Evolutionary conservation across 2,329 filamentous ascomycete genomes (phyloP).

Genomic region (Stenocarpella maydis): DNA sequence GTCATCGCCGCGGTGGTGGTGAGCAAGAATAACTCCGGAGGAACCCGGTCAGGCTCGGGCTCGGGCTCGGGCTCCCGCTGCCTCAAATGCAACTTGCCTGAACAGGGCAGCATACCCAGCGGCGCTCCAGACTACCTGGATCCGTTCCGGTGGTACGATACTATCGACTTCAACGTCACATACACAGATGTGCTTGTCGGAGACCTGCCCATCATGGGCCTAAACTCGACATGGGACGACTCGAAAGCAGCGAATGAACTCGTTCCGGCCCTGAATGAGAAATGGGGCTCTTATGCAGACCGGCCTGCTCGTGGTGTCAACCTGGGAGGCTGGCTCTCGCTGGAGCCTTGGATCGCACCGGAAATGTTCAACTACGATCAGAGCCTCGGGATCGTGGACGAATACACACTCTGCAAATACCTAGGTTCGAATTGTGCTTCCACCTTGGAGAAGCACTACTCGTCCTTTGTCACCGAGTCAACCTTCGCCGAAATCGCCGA

Average conservation of each 20-base stretch:
- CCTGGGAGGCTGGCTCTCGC: constrained; percentile 89
- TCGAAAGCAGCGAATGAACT: constrained; percentile 78
- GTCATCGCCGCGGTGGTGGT: constrained; percentile 73
- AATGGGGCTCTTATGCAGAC: constrained; percentile 79
- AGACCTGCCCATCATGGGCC: constrained; percentile 88
- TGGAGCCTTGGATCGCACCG: constrained; percentile 96
- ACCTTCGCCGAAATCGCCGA: constrained; percentile 85
- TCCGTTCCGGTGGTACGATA: constrained; percentile 91
- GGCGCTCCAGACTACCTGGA: constrained; percentile 80
- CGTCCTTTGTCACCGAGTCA: constrained; percentile 83
- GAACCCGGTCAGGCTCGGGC: constrained; percentile 35
- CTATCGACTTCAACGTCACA: constrained; percentile 89
- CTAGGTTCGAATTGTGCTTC: constrained; percentile 73
- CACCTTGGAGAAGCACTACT: constrained; percentile 90
- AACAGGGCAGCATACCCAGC: constrained; percentile 64
- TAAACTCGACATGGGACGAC: constrained; percentile 88
- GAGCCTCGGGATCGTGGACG: constrained; percentile 77
- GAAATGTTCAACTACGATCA: constrained; percentile 81
- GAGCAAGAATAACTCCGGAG: constrained; percentile 64
- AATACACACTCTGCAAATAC: constrained; percentile 79
- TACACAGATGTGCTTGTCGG: constrained; percentile 88
- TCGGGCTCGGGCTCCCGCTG: constrained; percentile 43
- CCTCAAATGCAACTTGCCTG: constrained; percentile 58
- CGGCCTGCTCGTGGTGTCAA: constrained; percentile 90
- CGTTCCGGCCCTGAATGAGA: constrained; percentile 78